Evolutionary conservation across 179 eudicot species (phyloP).

Genomic region (Beta corolliflora): DNA sequence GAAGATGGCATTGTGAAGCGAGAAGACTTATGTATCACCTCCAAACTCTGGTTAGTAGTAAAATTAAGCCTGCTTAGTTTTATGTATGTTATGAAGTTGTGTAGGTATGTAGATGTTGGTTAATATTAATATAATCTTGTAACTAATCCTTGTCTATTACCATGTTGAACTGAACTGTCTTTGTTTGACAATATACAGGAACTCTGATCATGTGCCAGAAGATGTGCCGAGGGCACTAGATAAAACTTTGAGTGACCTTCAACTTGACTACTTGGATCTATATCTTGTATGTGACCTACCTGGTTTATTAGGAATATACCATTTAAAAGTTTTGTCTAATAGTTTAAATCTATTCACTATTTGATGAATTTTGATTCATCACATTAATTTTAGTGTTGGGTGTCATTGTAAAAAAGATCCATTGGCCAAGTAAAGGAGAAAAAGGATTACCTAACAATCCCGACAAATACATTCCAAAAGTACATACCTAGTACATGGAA

Average conservation of each 20-base stretch:
- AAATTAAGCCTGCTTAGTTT: no score
- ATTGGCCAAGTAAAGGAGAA: constrained; percentile 75
- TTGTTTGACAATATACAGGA: constrained; percentile 27
- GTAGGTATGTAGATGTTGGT: not conserved
- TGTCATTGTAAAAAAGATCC: constrained; percentile 49
- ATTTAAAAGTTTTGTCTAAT: not conserved
- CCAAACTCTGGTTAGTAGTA: constrained; percentile 67
- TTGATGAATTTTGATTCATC: not conserved
- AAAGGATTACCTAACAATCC: constrained; percentile 46
- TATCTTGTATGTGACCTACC: constrained; percentile 57
- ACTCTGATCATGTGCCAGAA: constrained; percentile 66
- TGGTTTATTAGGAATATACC: not conserved
- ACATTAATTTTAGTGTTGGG: not conserved
- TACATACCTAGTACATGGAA: constrained; percentile 79
- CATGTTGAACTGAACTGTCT: not conserved
- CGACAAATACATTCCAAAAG: constrained; percentile 50
- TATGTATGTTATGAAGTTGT: not conserved
- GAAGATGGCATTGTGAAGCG: constrained; percentile 77
- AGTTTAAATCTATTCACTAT: no score
- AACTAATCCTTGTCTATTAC: not conserved
- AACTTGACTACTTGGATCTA: constrained; percentile 74
- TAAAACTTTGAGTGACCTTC: constrained; percentile 66
- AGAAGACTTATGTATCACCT: constrained; percentile 72
- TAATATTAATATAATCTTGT: not conserved
- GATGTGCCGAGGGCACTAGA: constrained; percentile 74